Percentiles rank a stretch among this genome's conserved stretches.
These are phyloP conservation scores for Mycena olivaceomarginata DNA, from an alignment of 768 basidiomycete species.

Conservation along the genomic window DNA sequence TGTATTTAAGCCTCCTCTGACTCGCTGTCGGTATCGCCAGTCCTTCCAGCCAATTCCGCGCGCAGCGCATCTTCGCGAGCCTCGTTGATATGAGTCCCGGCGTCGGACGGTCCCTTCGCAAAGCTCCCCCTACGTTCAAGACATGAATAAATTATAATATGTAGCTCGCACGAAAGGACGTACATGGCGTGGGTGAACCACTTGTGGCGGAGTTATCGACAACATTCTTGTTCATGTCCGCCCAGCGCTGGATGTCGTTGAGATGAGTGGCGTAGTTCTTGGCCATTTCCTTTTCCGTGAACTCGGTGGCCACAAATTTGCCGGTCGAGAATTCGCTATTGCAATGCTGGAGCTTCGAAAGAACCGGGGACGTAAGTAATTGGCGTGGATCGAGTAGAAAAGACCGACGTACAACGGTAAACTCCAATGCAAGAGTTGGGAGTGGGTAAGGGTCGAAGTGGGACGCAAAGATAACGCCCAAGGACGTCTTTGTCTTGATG, in stretches of 20 bases:
- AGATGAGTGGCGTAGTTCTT: background rate
- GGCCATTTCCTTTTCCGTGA: slow-evolving; percentile 8
- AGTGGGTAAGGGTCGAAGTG: slow-evolving; percentile 11
- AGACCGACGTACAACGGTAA: background rate
- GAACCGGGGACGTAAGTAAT: background rate
- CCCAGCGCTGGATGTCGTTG: background rate
- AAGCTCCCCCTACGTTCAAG: background rate
- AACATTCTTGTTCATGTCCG: background rate
- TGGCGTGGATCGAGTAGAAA: background rate
- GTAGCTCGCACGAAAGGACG: background rate
- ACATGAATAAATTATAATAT: background rate
- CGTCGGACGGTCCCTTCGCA: background rate
- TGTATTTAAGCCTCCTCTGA: too few relatives aligned
- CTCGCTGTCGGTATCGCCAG: slow-evolving; percentile 7
- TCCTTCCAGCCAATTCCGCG: background rate
- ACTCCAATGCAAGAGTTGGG: background rate
- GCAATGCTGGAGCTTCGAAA: background rate
- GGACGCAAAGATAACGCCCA: background rate
- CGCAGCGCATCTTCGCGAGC: background rate
- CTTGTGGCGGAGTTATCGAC: slow-evolving; percentile 3
- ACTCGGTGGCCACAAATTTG: background rate
- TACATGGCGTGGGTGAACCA: slow-evolving; percentile 16
- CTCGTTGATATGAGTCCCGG: background rate
- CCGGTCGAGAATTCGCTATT: slow-evolving; percentile 6
- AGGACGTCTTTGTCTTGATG: slow-evolving; percentile 6